phyloP scores from a whole-genome alignment of 495 filamentous ascomycete genomes.

The Penicillium parvum region DNA sequence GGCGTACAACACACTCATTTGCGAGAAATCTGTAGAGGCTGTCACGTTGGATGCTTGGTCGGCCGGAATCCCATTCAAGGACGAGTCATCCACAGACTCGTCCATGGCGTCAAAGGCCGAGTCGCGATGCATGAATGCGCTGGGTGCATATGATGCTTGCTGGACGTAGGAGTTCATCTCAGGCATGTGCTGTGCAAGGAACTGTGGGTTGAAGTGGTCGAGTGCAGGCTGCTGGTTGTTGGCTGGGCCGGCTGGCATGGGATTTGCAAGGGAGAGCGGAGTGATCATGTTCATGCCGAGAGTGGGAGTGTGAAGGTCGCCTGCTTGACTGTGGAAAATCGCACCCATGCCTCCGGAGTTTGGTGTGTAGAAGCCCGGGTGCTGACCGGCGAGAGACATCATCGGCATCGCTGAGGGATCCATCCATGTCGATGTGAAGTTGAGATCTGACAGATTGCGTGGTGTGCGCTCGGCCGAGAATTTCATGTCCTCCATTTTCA shows the following conservation, averaged over 20 bases:
- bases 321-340: slow-evolving; percentile 75
- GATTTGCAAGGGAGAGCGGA: slow-evolving; percentile 72
- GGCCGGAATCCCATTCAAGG: slow-evolving; percentile 46
- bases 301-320: slow-evolving; percentile 85
- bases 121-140: slow-evolving; percentile 72
- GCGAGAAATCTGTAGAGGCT: slow-evolving; percentile 22
- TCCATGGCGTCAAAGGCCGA: slow-evolving; percentile 75
- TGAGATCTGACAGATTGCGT: slow-evolving; percentile 70
- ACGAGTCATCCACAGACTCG: slow-evolving; percentile 56
- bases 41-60: slow-evolving; percentile 27
- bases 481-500: slow-evolving; percentile 55
- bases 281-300: slow-evolving; percentile 74
- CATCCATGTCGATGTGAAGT: slow-evolving; percentile 82
- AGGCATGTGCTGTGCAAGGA: slow-evolving; percentile 65
- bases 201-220: slow-evolving; percentile 55
- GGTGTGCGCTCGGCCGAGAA: slow-evolving; percentile 70
- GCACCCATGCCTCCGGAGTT: slow-evolving; percentile 81
- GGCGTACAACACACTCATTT: slow-evolving; percentile 23
- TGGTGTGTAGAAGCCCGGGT: slow-evolving; percentile 81
- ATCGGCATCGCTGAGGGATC: slow-evolving; percentile 82
- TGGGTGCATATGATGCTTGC: slow-evolving; percentile 68
- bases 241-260: slow-evolving; percentile 53
- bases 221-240: slow-evolving; percentile 32
- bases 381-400: slow-evolving; percentile 69
- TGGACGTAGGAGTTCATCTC: slow-evolving; percentile 69